These are phyloP conservation scores for Luvunga scandens DNA, from an alignment of 345 rosid species.

Conservation along the genomic window DNA sequence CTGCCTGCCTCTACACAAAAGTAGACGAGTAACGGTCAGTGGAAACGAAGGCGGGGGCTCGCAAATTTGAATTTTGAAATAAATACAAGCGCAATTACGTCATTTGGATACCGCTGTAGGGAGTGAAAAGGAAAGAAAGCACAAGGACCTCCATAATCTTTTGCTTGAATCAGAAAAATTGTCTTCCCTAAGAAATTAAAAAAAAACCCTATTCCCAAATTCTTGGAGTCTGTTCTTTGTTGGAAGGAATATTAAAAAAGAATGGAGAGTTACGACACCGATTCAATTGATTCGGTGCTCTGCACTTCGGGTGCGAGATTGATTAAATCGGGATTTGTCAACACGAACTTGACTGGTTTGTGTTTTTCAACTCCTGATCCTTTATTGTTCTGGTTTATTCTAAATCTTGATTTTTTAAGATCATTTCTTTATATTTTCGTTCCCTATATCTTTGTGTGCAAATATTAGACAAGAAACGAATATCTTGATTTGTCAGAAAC, in stretches of 20 bases:
- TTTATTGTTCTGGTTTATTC: not conserved
- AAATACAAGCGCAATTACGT: not conserved
- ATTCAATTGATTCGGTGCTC: constrained; percentile 27
- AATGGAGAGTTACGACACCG: not conserved
- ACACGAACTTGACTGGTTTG: constrained; percentile 25
- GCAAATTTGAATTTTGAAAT: constrained; percentile 21
- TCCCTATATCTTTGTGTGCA: not conserved
- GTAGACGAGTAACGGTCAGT: not conserved
- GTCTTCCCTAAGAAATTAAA: not conserved
- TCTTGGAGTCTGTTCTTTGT: not conserved
- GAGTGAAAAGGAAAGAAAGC: no score
- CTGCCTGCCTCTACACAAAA: not conserved
- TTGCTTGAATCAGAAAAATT: not conserved
- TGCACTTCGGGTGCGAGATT: constrained; percentile 36
- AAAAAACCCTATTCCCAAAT: not conserved
- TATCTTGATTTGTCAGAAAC: not conserved
- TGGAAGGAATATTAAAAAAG: not conserved
- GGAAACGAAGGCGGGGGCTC: constrained; percentile 2
- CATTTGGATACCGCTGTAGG: not conserved
- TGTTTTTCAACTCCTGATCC: not conserved
- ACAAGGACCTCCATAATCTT: not conserved
- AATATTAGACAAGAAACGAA: not conserved
- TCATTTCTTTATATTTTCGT: not conserved
- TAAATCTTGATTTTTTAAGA: not conserved
- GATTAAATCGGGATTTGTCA: constrained; percentile 33